Conservation (phyloP, 2,329 filamentous ascomycete species). For the Trichoderma atroviride region DNA sequence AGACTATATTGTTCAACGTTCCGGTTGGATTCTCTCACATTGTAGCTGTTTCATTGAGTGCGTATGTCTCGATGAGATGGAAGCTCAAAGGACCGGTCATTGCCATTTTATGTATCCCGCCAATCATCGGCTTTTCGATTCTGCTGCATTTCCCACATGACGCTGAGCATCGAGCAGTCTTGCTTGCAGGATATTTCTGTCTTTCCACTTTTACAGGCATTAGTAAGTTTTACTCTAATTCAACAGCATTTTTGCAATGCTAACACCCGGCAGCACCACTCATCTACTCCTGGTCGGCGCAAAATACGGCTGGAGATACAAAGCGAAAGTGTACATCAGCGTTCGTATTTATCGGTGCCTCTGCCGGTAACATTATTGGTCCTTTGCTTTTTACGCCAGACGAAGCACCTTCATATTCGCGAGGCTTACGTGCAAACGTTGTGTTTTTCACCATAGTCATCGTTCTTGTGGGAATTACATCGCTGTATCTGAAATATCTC, state of each 20-base stretch:
- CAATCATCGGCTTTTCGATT: slow-evolving; percentile 59
- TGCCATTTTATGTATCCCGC: slow-evolving; percentile 57
- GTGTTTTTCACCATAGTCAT: slow-evolving; percentile 63
- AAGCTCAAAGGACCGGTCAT: slow-evolving; percentile 62
- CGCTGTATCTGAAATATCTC: slow-evolving; percentile 53
- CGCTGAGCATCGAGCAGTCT: slow-evolving; percentile 48
- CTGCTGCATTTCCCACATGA: slow-evolving; percentile 54
- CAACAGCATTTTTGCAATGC: slow-evolving; percentile 23
- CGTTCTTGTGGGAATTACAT: slow-evolving; percentile 48
- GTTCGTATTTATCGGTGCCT: slow-evolving; percentile 66
- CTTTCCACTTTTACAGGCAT: slow-evolving; percentile 58
- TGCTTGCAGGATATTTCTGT: slow-evolving; percentile 61
- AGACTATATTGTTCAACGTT: slow-evolving; percentile 63
- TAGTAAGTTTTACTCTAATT: slow-evolving; percentile 39
- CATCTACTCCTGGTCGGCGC: slow-evolving; percentile 63
- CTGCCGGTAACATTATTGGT: slow-evolving; percentile 67
- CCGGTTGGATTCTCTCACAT: slow-evolving; percentile 63
- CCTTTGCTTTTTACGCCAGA: slow-evolving; percentile 65
- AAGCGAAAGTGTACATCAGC: slow-evolving; percentile 69
- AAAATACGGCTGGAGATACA: slow-evolving; percentile 69
- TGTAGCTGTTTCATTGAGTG: slow-evolving; percentile 59
- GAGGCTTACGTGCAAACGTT: slow-evolving; percentile 63
- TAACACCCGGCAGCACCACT: slow-evolving; percentile 49
- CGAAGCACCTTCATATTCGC: slow-evolving; percentile 43
- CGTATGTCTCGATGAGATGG: slow-evolving; percentile 56